These are phyloP conservation scores for Neurospora hispaniola DNA, from an alignment of 495 filamentous ascomycete genomes.

Conservation along the genomic window DNA sequence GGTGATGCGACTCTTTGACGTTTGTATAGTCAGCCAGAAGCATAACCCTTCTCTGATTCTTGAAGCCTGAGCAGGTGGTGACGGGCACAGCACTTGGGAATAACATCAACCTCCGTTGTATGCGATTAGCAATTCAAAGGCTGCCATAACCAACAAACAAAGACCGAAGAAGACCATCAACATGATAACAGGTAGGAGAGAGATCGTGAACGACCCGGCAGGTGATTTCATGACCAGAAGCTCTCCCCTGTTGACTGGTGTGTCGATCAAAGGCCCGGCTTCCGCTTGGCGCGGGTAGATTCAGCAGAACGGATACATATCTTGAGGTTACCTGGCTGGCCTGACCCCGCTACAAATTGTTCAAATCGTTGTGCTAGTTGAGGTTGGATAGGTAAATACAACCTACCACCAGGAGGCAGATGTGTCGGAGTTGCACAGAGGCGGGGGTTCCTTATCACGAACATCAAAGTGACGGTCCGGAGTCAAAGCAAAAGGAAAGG, in stretches of 20 bases:
- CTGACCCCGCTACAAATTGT: neutral
- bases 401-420: too few relatives aligned
- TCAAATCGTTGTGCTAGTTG: neutral
- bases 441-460: too few relatives aligned
- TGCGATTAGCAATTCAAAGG: neutral
- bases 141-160: neutral
- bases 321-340: neutral
- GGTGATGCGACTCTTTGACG: neutral
- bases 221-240: neutral
- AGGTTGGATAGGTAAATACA: neutral
- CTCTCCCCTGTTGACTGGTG: neutral
- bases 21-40: neutral
- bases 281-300: neutral
- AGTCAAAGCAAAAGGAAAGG: neutral
- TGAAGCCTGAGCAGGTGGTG: constrained; percentile 5
- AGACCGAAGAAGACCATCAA: neutral
- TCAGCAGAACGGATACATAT: too few relatives aligned
- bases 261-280: neutral
- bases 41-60: neutral
- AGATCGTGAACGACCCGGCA: neutral
- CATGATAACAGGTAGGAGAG: neutral
- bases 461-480: neutral
- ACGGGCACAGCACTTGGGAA: neutral
- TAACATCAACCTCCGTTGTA: neutral
- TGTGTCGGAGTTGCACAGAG: neutral